These are phyloP conservation scores for Clonostachys solani DNA, from an alignment of 2,329 filamentous ascomycete genomes.

Conservation along the genomic window DNA sequence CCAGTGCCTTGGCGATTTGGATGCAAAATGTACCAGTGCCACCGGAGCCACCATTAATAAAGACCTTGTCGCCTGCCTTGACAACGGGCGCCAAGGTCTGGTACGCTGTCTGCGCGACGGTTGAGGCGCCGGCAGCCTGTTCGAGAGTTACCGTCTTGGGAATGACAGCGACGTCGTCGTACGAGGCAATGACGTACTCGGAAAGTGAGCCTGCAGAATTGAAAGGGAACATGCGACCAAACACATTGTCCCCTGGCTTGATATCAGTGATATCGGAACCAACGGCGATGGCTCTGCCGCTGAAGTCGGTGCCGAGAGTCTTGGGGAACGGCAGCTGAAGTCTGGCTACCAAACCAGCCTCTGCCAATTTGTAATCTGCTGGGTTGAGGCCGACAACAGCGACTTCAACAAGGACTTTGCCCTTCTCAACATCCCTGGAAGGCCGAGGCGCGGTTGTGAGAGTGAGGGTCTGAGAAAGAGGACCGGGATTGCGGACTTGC, in stretches of 20 bases:
- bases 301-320: slow-evolving; percentile 45
- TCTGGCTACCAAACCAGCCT: slow-evolving; percentile 29
- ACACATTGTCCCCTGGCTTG: slow-evolving; percentile 34
- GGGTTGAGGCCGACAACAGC: slow-evolving; percentile 39
- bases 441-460: no score
- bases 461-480: no score
- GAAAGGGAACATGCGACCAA: slow-evolving; percentile 25
- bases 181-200: slow-evolving; percentile 31
- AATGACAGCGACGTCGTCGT: slow-evolving; percentile 26
- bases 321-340: slow-evolving; percentile 26
- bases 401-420: slow-evolving; percentile 35
- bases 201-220: slow-evolving; percentile 32
- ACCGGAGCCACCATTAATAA: slow-evolving; percentile 63
- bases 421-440: no score
- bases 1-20: slow-evolving; percentile 59
- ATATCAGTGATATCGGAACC: slow-evolving; percentile 19
- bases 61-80: slow-evolving; percentile 48
- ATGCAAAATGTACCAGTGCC: slow-evolving; percentile 59
- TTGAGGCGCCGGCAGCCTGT: slow-evolving; percentile 35
- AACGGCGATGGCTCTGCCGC: slow-evolving; percentile 37
- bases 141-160: slow-evolving; percentile 30
- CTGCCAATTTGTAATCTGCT: slow-evolving; percentile 42
- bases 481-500: no score
- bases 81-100: slow-evolving; percentile 42
- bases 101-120: slow-evolving; percentile 43